A percentile compares a stretch with the other conserved stretches of the same genome.
Evolutionary conservation across 306 rosid species (phyloP).

Genomic region (Amphicarpaea edgeworthii): DNA sequence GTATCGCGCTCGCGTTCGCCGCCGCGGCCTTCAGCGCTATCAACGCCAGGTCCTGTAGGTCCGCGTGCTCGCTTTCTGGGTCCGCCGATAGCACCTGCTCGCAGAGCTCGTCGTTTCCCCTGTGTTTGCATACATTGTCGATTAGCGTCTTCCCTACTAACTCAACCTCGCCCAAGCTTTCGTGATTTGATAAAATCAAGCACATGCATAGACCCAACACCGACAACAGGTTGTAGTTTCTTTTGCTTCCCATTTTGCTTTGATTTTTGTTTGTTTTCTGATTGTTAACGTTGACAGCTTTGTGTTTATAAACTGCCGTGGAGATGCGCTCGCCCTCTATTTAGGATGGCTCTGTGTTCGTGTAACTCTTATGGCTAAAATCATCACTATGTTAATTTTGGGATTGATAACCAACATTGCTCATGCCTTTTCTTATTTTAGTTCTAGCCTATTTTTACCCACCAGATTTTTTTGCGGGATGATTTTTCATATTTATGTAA

Average conservation of each 20-base stretch:
- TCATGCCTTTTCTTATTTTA: not conserved
- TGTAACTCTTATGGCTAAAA: conserved; percentile 3
- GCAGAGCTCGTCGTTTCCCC: conserved; percentile 17
- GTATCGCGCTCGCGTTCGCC: not conserved
- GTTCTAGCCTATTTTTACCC: too few species aligned
- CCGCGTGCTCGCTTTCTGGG: not conserved
- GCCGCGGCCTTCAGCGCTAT: conserved; percentile 39
- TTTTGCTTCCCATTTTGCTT: conserved; percentile 46
- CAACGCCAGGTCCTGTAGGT: conserved; percentile 27
- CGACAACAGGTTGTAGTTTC: conserved; percentile 22
- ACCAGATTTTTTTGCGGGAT: too few species aligned
- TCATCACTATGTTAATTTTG: conserved; percentile 3
- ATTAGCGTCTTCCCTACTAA: conserved; percentile 12
- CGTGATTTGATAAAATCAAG: too few species aligned
- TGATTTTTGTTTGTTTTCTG: not conserved
- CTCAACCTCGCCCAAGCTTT: too few species aligned
- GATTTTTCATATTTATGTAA: not conserved
- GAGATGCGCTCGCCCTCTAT: conserved; percentile 44
- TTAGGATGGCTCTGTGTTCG: not conserved
- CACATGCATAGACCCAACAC: conserved; percentile 37
- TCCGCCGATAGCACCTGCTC: not conserved
- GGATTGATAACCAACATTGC: not conserved
- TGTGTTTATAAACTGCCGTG: conserved; percentile 6
- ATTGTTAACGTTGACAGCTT: not conserved
- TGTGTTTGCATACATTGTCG: not conserved